Conservation (phyloP, 495 filamentous ascomycete species). For the Aspergillus asperescens region DNA sequence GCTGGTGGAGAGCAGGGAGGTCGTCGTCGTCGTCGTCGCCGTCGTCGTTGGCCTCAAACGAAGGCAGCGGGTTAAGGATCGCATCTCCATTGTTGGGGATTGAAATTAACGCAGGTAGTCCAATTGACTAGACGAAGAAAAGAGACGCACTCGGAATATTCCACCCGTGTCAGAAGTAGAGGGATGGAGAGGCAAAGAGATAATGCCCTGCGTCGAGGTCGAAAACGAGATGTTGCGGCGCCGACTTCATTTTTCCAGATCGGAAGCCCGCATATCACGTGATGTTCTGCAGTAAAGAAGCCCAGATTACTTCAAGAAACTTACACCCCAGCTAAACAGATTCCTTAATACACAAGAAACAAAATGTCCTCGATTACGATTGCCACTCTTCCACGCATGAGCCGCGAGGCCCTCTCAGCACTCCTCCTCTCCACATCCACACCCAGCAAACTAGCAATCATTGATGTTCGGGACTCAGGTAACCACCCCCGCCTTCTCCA, state of each 20-base stretch:
- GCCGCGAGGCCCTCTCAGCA: slow-evolving; percentile 55
- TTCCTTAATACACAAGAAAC: background rate
- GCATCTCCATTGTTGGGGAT: slow-evolving; percentile 32
- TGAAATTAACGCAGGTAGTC: background rate
- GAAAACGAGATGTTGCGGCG: background rate
- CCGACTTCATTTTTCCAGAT: slow-evolving; percentile 12
- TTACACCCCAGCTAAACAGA: background rate
- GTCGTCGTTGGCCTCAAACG: slow-evolving; percentile 29
- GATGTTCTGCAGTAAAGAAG: background rate
- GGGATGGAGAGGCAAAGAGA: background rate
- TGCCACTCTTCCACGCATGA: slow-evolving; percentile 58
- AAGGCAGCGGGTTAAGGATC: slow-evolving; percentile 33
- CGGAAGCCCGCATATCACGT: slow-evolving; percentile 16
- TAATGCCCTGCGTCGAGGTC: background rate
- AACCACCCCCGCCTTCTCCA: slow-evolving; percentile 13
- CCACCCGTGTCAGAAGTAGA: background rate
- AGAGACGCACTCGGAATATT: background rate
- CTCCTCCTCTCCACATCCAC: slow-evolving; percentile 31
- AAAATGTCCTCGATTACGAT: slow-evolving; percentile 52
- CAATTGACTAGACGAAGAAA: background rate
- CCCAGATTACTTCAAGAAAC: background rate
- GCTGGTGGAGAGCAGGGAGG: slow-evolving; percentile 11
- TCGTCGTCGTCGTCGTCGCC: background rate
- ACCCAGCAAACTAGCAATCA: slow-evolving; percentile 56
- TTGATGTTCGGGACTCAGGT: slow-evolving; percentile 88